A percentile compares a stretch with the other conserved stretches of the same genome.
Conservation (phyloP, 495 filamentous ascomycete genomes). For the Penicillium fimorum region DNA sequence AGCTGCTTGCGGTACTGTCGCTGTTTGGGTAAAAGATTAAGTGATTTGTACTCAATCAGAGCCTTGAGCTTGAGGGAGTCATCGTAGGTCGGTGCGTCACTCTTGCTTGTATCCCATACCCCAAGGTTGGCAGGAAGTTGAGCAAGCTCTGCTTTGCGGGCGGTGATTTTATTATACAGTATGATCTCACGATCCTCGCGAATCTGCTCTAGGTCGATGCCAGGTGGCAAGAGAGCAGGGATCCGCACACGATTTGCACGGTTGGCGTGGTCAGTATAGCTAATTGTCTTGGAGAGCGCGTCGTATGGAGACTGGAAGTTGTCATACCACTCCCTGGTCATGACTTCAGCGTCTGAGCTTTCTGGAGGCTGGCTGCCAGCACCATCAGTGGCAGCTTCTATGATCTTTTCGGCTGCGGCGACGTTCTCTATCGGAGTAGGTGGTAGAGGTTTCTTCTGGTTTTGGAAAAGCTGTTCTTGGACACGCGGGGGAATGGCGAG, state of each 20-base stretch:
- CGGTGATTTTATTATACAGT: conserved; percentile 82
- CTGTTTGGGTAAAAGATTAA: conserved; percentile 81
- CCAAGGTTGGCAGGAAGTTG: conserved; percentile 76
- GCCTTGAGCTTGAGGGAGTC: conserved; percentile 85
- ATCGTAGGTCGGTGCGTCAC: conserved; percentile 67
- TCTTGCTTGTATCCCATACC: conserved; percentile 75
- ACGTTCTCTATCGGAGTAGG: conserved; percentile 58
- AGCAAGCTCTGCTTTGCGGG: conserved; percentile 79
- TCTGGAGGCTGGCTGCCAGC: conserved; percentile 37
- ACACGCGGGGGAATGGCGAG: conserved; percentile 68
- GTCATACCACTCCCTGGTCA: conserved; percentile 51
- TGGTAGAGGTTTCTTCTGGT: conserved; percentile 59
- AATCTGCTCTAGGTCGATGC: conserved; percentile 74
- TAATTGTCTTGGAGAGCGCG: conserved; percentile 58
- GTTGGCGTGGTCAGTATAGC: conserved; percentile 71
- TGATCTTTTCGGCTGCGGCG: conserved; percentile 49
- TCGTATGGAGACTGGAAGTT: conserved; percentile 67
- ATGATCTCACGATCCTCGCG: conserved; percentile 83
- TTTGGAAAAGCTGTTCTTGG: conserved; percentile 72
- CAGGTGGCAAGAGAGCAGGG: conserved; percentile 81
- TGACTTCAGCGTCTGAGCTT: conserved; percentile 25
- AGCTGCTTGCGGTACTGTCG: conserved; percentile 79
- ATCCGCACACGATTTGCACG: conserved; percentile 73
- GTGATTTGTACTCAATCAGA: conserved; percentile 87
- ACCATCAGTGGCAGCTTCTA: conserved; percentile 49